Evolutionary conservation across 805 yeast genomes (phyloP).

Genomic region (Nakazawaea ambrosiae): DNA sequence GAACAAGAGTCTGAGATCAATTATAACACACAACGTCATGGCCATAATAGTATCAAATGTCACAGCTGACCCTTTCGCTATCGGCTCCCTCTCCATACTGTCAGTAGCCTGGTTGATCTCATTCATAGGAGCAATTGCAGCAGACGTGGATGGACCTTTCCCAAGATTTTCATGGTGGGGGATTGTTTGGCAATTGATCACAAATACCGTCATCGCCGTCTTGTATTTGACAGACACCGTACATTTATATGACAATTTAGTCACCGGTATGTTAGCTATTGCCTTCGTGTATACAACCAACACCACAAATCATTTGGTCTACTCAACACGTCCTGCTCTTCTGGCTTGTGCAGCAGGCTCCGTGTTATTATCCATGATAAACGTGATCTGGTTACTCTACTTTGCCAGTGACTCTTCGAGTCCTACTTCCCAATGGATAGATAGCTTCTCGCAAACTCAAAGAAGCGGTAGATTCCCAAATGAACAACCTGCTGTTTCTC

Average conservation of each 20-base stretch:
- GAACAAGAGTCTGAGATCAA: too few species aligned
- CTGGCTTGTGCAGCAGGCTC: conserved; percentile 94
- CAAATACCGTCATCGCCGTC: conserved; percentile 43
- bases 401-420: conserved; percentile 88
- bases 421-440: conserved; percentile 79
- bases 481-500: conserved; percentile 13
- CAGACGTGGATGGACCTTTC: conserved; percentile 36
- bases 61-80: conserved; percentile 80
- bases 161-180: conserved; percentile 98
- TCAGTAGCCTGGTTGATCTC: conserved; percentile 81
- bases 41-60: conserved; percentile 34
- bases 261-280: conserved; percentile 52
- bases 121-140: conserved; percentile 75
- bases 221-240: conserved; percentile 56
- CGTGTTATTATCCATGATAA: conserved; percentile 72
- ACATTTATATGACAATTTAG: conserved; percentile 58
- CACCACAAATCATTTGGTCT: conserved; percentile 74
- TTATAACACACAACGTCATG: not conserved
- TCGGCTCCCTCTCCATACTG: conserved; percentile 72
- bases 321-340: conserved; percentile 52
- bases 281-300: conserved; percentile 84
- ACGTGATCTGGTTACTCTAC: conserved; percentile 80
- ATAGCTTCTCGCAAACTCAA: conserved; percentile 21
- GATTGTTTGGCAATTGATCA: conserved; percentile 64
- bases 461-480: conserved; percentile 1